Conservation (phyloP, 2,329 filamentous ascomycete species). For the Aspergillus ochraceoroseus region DNA sequence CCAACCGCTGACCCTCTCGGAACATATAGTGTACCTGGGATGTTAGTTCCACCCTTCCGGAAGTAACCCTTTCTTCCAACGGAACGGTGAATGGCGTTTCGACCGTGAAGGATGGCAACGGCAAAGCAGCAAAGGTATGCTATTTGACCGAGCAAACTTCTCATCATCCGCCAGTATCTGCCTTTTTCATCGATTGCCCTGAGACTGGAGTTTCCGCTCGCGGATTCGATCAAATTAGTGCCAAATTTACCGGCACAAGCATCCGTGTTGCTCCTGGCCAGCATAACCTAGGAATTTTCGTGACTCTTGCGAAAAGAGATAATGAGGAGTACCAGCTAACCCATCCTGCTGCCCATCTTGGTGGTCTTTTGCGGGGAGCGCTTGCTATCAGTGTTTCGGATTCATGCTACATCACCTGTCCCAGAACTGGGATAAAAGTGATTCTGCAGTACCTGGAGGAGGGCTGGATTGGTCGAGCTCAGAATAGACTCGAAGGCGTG, state of each 20-base stretch:
- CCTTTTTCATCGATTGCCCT: conserved; percentile 88
- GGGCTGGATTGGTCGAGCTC: conserved; percentile 85
- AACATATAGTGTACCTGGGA: conserved; percentile 81
- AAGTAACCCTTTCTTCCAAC: conserved; percentile 46
- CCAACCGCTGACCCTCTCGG: background rate
- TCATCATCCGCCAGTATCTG: conserved; percentile 94
- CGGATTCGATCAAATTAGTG: conserved; percentile 92
- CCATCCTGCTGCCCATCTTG: conserved; percentile 88
- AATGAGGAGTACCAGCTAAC: conserved; percentile 93
- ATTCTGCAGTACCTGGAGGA: conserved; percentile 93
- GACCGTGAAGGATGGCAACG: conserved; percentile 32
- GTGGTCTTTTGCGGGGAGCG: conserved; percentile 80
- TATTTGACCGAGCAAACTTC: conserved; percentile 98
- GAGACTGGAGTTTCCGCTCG: conserved; percentile 81
- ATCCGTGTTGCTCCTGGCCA: conserved; percentile 86
- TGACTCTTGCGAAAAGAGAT: conserved; percentile 71
- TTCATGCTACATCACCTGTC: conserved; percentile 79
- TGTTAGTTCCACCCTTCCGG: conserved; percentile 70
- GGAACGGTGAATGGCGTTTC: conserved; percentile 35
- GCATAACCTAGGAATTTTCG: conserved; percentile 94
- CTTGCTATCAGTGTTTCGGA: conserved; percentile 88
- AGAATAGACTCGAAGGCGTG: conserved; percentile 86
- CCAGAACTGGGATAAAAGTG: conserved; percentile 83
- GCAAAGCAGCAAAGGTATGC: conserved; percentile 67
- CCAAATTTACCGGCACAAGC: conserved; percentile 95